Evolutionary conservation across 306 rosid species (phyloP).

Genomic region (Prunus armeniaca): DNA sequence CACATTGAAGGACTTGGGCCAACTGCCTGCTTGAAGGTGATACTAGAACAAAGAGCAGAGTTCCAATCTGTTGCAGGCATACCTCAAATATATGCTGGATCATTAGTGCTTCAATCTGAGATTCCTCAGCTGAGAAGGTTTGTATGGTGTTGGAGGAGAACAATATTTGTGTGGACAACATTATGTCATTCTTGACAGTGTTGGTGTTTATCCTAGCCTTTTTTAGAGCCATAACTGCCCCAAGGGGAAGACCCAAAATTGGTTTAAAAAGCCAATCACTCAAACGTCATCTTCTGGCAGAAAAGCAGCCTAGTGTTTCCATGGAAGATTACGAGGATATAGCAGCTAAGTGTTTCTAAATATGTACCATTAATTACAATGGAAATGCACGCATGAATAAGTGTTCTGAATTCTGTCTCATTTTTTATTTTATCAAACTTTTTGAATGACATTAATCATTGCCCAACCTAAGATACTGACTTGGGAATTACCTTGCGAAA

Average conservation of each 20-base stretch:
- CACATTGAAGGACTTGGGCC: conserved; percentile 20
- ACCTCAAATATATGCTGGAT: conserved; percentile 21
- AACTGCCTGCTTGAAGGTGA: conserved; percentile 22
- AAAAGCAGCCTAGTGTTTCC: not conserved
- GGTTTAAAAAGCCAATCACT: not conserved
- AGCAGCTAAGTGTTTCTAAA: not conserved
- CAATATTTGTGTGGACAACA: conserved; percentile 20
- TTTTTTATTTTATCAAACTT: too few species aligned
- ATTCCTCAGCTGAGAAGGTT: conserved; percentile 16
- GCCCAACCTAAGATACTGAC: too few species aligned
- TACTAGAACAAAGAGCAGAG: conserved; percentile 26
- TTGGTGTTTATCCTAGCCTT: conserved; percentile 15
- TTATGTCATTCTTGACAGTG: conserved; percentile 13
- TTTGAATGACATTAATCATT: too few species aligned
- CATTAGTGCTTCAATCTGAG: conserved; percentile 18
- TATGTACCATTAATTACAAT: not conserved
- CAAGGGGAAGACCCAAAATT: not conserved
- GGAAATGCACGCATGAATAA: not conserved
- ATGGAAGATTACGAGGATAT: not conserved
- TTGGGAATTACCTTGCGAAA: too few species aligned
- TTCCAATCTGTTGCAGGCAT: conserved; percentile 4
- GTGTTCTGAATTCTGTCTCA: not conserved
- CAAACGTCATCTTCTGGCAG: not conserved
- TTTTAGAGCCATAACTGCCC: not conserved
- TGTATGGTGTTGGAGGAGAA: conserved; percentile 30